Conservation (phyloP, 129 eudicot genomes). For the Calendula officinalis region DNA sequence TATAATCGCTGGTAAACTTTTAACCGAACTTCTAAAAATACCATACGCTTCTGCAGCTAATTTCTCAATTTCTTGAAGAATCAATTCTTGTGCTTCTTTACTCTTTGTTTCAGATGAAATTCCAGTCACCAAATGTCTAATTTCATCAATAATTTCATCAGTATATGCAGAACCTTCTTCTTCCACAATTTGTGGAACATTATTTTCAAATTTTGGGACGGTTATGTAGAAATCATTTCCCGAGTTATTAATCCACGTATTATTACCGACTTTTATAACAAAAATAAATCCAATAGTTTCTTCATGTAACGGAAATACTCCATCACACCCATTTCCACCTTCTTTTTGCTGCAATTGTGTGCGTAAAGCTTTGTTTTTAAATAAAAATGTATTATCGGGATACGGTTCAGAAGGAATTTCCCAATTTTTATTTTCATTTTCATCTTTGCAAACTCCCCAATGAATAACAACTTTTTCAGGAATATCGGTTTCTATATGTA, state of each 20-base stretch:
- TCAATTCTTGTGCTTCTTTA: constrained; percentile 65
- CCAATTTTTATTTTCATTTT: constrained; percentile 59
- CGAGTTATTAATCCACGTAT: constrained; percentile 69
- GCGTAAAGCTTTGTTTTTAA: constrained; percentile 78
- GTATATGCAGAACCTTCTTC: constrained; percentile 44
- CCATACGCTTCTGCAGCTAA: constrained; percentile 97
- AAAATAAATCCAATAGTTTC: constrained; percentile 60
- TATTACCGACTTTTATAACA: constrained; percentile 71
- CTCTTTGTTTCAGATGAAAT: constrained; percentile 72
- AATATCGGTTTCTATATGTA: constrained; percentile 78
- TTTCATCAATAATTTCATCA: constrained; percentile 76
- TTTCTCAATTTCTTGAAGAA: constrained; percentile 94
- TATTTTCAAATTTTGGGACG: constrained; percentile 36
- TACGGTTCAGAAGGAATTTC: constrained; percentile 76
- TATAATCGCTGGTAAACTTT: constrained; percentile 38
- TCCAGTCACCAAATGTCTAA: constrained; percentile 72
- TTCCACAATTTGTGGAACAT: constrained; percentile 12
- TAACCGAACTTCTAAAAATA: constrained; percentile 68
- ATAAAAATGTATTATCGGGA: constrained; percentile 60
- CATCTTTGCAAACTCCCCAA: constrained; percentile 90
- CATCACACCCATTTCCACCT: constrained; percentile 47
- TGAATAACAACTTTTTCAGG: constrained; percentile 83
- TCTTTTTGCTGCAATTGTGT: constrained; percentile 70
- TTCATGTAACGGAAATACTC: constrained; percentile 53
- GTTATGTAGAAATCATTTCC: constrained; percentile 78